Percentiles rank a stretch among this genome's conserved stretches.
Evolutionary conservation across 805 yeast species (phyloP).

Genomic region (Candida orba): DNA sequence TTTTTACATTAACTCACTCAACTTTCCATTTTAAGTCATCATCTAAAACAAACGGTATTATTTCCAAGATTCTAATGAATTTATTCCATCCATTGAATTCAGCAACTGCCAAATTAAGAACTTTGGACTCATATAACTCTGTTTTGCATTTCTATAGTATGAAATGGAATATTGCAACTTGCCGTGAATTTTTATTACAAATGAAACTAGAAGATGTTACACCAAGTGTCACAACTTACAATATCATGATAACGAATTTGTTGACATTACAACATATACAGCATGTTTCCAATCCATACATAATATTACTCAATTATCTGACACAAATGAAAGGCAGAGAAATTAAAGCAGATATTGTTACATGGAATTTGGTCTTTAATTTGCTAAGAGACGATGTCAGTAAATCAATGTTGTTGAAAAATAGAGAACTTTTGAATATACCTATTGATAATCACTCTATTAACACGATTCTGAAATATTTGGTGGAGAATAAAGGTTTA

Average conservation of each 20-base stretch:
- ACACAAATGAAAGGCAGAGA: conserved; percentile 24
- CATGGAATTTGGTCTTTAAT: conserved; percentile 31
- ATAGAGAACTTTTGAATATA: conserved; percentile 25
- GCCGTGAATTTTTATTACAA: conserved; percentile 33
- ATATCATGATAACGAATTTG: conserved; percentile 28
- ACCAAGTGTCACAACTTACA: conserved; percentile 34
- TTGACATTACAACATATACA: conserved; percentile 23
- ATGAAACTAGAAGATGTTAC: conserved; percentile 28
- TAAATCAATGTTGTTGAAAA: conserved; percentile 25
- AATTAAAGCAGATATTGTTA: conserved; percentile 28
- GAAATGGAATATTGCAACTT: conserved; percentile 33
- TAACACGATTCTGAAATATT: conserved; percentile 21
- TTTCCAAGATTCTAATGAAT: conserved; percentile 31
- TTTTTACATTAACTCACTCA: conserved; percentile 32
- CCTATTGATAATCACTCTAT: conserved; percentile 25
- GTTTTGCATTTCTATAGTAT: conserved; percentile 32
- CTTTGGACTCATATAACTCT: conserved; percentile 29
- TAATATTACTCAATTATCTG: conserved; percentile 25
- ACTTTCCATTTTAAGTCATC: conserved; percentile 29
- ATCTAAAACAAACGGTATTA: conserved; percentile 30
- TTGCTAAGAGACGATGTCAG: conserved; percentile 28
- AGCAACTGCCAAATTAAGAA: conserved; percentile 25
- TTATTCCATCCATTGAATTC: conserved; percentile 33
- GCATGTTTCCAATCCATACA: conserved; percentile 23
- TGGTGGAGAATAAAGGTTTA: conserved; percentile 11